Base-by-base conservation (phyloP, 164 flowering plant genomes). In the Magnolia changhungtana region DNA sequence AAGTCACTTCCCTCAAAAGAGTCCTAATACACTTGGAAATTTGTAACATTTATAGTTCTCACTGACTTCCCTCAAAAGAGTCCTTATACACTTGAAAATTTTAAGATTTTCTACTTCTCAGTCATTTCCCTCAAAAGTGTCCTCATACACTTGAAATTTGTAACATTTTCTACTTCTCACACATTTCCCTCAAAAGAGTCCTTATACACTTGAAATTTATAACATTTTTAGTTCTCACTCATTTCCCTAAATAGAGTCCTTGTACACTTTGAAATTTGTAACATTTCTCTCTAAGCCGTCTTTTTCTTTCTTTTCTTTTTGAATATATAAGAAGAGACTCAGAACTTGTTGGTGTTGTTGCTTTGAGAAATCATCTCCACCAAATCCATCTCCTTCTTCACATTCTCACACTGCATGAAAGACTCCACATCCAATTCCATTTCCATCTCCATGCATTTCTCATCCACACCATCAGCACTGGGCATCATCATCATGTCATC, bases 311-410 rank as follows among this genome's bases (percentile, higher is more conserved):
- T 55, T 55, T 55, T 55, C 18, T 55, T 27, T 27, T 27, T 27
- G 29, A 27, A 27, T 27, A 55, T 55, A 55, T 7, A 55, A 55
- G 61, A 55, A 55, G 18, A 55, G 61, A 11, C 61, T 55, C 61
- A 55, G 61, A 55, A 11, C 18, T 55, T 55, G 16, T 55, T 55
- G 61, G 16, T 68, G 71, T 19, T 16, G 72, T 76, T 81, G 70
- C 24, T 68, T n/a, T 75, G 83, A 72, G 75, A 58, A 18, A 85
- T 27, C 85, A 85, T 83, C 80, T 84, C 88, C 81, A 84, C 23
- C 78, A 88, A 69, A 74, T 82, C 88, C 78, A 86, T 78, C 82
- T 86, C 91, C 75, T 59, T 80, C 79, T 72, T 82, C 65, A 78
- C 73, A 70, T 70, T 70, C 23, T 75, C 80, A 68, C 29, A 72